Conservation (phyloP, 306 rosid species). For the Ziziphus jujuba region DNA sequence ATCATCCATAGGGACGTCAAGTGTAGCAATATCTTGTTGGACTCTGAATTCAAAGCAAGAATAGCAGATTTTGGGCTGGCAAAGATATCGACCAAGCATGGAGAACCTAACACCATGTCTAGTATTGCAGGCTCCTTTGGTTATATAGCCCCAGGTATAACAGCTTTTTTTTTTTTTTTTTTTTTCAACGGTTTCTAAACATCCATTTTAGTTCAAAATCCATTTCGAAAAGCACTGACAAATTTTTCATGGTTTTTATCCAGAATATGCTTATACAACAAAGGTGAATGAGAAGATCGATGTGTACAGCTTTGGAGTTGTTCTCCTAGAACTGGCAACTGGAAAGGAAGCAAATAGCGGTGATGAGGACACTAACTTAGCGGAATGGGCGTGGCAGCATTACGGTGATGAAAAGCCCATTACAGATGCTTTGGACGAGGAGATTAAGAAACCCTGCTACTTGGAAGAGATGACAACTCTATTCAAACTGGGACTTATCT, state of each 20-base stretch:
- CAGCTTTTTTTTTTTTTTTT: not conserved
- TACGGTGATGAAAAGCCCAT: constrained; percentile 50
- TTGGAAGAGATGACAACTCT: constrained; percentile 55
- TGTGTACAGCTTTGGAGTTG: constrained; percentile 84
- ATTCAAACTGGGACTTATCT: constrained; percentile 73
- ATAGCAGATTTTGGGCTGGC: constrained; percentile 97
- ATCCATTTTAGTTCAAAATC: too few species aligned
- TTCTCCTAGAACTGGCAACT: constrained; percentile 74
- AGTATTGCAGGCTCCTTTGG: constrained; percentile 84
- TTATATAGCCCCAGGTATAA: constrained; percentile 84
- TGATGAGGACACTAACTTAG: constrained; percentile 54
- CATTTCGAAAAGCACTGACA: not conserved
- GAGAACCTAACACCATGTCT: constrained; percentile 49
- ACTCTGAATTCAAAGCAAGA: constrained; percentile 65
- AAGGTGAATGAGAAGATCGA: constrained; percentile 77
- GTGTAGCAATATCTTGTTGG: constrained; percentile 84
- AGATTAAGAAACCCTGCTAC: constrained; percentile 46
- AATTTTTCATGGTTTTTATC: constrained; percentile 17
- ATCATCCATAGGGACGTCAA: constrained; percentile 86
- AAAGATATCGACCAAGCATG: constrained; percentile 55
- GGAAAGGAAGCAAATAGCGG: constrained; percentile 61
- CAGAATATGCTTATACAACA: constrained; percentile 70
- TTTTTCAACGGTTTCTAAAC: not conserved
- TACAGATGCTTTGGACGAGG: constrained; percentile 52
- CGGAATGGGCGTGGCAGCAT: constrained; percentile 74